Conservation (phyloP, 805 yeast genomes). For the Candida ficus region DNA sequence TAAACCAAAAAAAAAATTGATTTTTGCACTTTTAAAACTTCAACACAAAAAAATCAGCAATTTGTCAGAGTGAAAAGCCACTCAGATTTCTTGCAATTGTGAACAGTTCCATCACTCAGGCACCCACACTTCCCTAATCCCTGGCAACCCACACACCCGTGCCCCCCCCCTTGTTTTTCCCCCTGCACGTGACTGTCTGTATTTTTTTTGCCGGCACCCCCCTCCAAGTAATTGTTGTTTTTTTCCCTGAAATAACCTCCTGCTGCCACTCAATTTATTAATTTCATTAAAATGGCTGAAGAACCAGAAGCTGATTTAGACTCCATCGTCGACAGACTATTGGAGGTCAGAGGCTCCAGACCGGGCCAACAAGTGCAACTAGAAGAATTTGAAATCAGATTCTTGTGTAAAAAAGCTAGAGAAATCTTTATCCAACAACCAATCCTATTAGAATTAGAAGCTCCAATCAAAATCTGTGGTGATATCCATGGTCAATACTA, state of each 20-base stretch:
- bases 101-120: too few relatives aligned
- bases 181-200: conserved; percentile 2
- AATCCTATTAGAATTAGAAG: conserved; percentile 89
- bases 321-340: conserved; percentile 91
- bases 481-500: conserved; percentile 98
- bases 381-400: conserved; percentile 91
- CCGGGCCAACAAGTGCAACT: conserved; percentile 96
- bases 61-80: not conserved
- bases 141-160: too few relatives aligned
- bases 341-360: conserved; percentile 96
- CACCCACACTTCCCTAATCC: too few relatives aligned
- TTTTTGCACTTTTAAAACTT: not conserved
- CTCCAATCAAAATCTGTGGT: conserved; percentile 94
- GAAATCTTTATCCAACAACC: conserved; percentile 98
- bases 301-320: conserved; percentile 88
- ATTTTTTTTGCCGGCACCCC: too few relatives aligned
- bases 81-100: too few relatives aligned
- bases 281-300: conserved; percentile 29
- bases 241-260: conserved; percentile 1
- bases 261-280: not conserved
- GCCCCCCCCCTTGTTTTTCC: conserved; percentile 4
- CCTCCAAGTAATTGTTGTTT: too few relatives aligned
- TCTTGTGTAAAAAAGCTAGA: conserved; percentile 94
- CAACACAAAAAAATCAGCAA: conserved; percentile 4
- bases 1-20: not conserved